Base-by-base conservation (phyloP, 805 yeast species). In the Myxozyma kluyveri region DNA sequence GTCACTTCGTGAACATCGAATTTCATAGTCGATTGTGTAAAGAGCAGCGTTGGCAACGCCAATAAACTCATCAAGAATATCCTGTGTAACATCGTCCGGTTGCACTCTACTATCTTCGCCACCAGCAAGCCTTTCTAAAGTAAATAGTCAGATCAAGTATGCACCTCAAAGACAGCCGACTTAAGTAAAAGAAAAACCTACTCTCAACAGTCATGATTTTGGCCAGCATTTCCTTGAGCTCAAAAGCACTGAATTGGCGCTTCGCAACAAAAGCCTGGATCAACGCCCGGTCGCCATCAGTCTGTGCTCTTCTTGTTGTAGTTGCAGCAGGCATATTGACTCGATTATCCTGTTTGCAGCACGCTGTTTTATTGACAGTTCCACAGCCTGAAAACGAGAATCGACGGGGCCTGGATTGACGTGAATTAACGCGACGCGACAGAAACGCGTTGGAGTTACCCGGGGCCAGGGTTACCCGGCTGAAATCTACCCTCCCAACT, bases 281-380 rank as follows among this genome's bases (percentile, higher is more conserved):
- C 17, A 54, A 39, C 18, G 54, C 57, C 12, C 54, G 22, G 26
- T 54, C 52, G 4, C 43, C 57, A 29, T 54, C 54, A 3, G 52
- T 45, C n/a, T 42, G 19, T 6, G 19, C 26, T 18, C 33, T 29
- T 29, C 33, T 29, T 29, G 33, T 29, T 9, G 33, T 29, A 14
- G 33, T 29, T n/a, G n/a, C n/a, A n/a, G n/a, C n/a, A n/a, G n/a
- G n/a, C n/a, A n/a, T n/a, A n/a, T n/a, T n/a, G n/a, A n/a, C n/a
- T n/a, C n/a, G n/a, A n/a, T n/a, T n/a, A n/a, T n/a, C n/a, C n/a
- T n/a, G n/a, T n/a, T n/a, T n/a, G n/a, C n/a, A n/a, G n/a, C n/a
- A n/a, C n/a, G n/a, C n/a, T n/a, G n/a, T n/a, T n/a, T n/a, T n/a
- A n/a, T n/a, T n/a, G n/a, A n/a, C n/a, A n/a, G n/a, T n/a, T n/a